Evolutionary conservation across 2,329 filamentous ascomycete species (phyloP).

Genomic region (Botrytis byssoidea): DNA sequence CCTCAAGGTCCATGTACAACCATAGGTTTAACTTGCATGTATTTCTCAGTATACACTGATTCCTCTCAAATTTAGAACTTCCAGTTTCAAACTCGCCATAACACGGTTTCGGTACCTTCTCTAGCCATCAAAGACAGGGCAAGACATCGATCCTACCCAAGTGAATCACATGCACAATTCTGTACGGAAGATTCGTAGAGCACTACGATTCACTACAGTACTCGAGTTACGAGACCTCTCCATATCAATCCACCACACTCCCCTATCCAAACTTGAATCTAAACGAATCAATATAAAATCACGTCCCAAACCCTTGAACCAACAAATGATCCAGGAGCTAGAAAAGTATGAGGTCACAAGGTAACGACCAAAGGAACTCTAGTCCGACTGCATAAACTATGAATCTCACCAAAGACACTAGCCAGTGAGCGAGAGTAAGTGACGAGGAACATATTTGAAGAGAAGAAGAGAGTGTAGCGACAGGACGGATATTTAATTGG

Average conservation of each 20-base stretch:
- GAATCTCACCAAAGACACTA: not conserved
- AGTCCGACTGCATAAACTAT: not conserved
- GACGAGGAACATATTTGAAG: not conserved
- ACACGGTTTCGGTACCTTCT: not conserved
- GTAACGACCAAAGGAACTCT: not conserved
- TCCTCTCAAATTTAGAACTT: not conserved
- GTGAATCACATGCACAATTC: not conserved
- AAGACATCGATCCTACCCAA: not conserved
- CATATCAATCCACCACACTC: not conserved
- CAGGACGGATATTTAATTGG: not conserved
- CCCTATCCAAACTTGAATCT: not conserved
- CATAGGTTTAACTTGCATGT: not conserved
- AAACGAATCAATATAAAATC: not conserved
- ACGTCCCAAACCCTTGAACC: not conserved
- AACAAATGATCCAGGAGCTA: not conserved
- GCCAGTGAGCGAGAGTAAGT: not conserved
- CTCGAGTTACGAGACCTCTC: not conserved
- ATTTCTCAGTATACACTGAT: not conserved
- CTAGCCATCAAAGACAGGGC: not conserved
- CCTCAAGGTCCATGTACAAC: no score
- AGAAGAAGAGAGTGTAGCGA: not conserved
- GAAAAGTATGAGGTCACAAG: no score
- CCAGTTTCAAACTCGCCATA: not conserved
- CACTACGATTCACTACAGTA: not conserved
- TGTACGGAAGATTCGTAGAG: not conserved